Evolutionary conservation across 2,329 filamentous ascomycete species (phyloP).

Genomic region (Colletotrichum chlorophyti): DNA sequence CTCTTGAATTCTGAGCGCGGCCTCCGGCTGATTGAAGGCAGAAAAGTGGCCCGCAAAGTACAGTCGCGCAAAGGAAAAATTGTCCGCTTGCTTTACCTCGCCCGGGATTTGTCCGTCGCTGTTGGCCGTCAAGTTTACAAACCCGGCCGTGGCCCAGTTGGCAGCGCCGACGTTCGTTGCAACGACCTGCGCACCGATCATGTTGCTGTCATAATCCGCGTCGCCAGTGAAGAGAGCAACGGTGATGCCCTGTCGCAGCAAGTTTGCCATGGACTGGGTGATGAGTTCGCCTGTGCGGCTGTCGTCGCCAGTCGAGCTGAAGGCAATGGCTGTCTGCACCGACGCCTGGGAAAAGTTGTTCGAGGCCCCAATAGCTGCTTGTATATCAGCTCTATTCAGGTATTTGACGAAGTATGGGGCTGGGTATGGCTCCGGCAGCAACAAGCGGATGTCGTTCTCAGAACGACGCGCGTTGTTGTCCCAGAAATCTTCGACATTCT

Average conservation of each 20-base stretch:
- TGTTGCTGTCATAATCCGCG: conserved; percentile 22
- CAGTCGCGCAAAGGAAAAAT: conserved; percentile 2
- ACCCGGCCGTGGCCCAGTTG: conserved; percentile 6
- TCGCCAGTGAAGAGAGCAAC: conserved; percentile 14
- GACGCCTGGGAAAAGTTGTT: conserved; percentile 7
- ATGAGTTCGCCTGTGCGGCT: conserved; percentile 9
- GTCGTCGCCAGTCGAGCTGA: conserved; percentile 16
- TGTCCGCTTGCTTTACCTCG: conserved; percentile 15
- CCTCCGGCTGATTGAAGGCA: conserved; percentile 15
- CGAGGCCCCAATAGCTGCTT: conserved; percentile 12
- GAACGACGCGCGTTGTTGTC: background rate
- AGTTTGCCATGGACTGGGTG: background rate
- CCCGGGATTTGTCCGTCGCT: conserved; percentile 16
- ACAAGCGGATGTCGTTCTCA: conserved; percentile 9
- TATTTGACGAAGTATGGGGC: background rate
- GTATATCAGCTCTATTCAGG: conserved; percentile 11
- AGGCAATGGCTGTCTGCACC: background rate
- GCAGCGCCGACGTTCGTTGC: background rate
- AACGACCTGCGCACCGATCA: conserved; percentile 3
- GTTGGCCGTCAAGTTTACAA: conserved; percentile 8
- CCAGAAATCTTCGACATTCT: conserved; percentile 5
- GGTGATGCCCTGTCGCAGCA: conserved; percentile 5
- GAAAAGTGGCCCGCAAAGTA: conserved; percentile 14
- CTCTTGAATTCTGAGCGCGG: conserved; percentile 4
- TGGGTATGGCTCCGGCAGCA: background rate